phyloP scores from a whole-genome alignment of 305 asterid genomes.

The Striga hermonthica region DNA sequence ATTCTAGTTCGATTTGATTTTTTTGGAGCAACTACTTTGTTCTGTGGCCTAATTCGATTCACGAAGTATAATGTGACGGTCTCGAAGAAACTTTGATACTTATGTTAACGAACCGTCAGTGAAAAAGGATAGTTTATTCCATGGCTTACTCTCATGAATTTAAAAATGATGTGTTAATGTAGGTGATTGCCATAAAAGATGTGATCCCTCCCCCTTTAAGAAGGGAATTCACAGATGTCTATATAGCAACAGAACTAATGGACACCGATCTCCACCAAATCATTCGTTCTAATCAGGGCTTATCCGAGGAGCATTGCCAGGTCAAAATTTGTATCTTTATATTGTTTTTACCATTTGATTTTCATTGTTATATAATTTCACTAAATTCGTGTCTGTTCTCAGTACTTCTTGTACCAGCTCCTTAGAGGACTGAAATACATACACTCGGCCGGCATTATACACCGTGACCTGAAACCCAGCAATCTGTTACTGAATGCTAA shows the following conservation, averaged over 20 bases:
- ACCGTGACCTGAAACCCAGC: constrained; percentile 92
- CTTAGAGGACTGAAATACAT: constrained; percentile 92
- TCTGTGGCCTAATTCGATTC: neutral
- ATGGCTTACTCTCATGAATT: too few relatives aligned
- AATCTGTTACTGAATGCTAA: constrained; percentile 78
- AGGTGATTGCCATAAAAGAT: constrained; percentile 75
- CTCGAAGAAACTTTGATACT: too few relatives aligned
- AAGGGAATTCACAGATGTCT: constrained; percentile 81
- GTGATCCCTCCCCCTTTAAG: constrained; percentile 92
- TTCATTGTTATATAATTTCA: too few relatives aligned
- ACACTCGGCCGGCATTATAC: constrained; percentile 87
- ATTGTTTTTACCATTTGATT: constrained; percentile 5
- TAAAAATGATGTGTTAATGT: neutral
- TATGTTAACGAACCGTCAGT: too few relatives aligned
- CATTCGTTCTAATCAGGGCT: constrained; percentile 81
- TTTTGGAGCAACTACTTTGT: neutral
- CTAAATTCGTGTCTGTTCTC: constrained; percentile 26
- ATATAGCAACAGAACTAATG: constrained; percentile 74
- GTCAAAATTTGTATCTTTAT: constrained; percentile 32
- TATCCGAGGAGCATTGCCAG: constrained; percentile 95
- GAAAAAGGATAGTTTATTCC: too few relatives aligned
- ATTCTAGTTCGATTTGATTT: neutral
- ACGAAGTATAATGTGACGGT: too few relatives aligned
- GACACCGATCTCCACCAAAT: constrained; percentile 98
- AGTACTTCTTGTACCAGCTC: constrained; percentile 92